Base-by-base conservation (phyloP, 177 flowering plant genomes). In the Vitis hybrid region DNA sequence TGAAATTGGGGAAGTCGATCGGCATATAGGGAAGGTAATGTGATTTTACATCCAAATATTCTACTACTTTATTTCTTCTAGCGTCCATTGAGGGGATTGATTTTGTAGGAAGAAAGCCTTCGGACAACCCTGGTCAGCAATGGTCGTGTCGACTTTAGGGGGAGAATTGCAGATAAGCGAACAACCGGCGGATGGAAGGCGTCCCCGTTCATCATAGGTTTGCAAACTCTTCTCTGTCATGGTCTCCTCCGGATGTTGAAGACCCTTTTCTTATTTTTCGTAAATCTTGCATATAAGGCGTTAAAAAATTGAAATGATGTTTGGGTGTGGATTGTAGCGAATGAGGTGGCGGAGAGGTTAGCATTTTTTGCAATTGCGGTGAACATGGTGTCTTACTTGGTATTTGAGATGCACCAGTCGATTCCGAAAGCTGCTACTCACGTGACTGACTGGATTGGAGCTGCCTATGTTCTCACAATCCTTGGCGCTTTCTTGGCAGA, bases 131-230 rank as follows among this genome's bases (percentile, higher is more conserved):
- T 87, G 78, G 96, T 88, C 14, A 76, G 75, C 74, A 88, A 91
- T 66, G 91, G 91, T 1, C 67, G 81, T n/a, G 80, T 86, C 1
- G 86, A 91, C 61, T 50, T 71, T 17, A 77, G 72, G 71, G 96
- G 93, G 30, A 80, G 75, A 67, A 75, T 75, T 56, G 96, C 93
- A 0, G 82, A 82, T 67, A 89, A 89, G 78, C 72, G 62, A 65
- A 82, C 30, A 32, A 89, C 91, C 0, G 96, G 93, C 70, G 91
- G 87, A 72, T 91, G 91, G 93, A 89, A 80, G 72, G 90, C 91
- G 12, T 74, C 93, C 1, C 89, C 89, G 5, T 89, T 82, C 69
- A 79, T 91, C 71, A 89, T 91, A 72, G 88, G 93, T 88, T 51
- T 45, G 19, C 26, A 26, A 40, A 40, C 45, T 40, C 9, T 40